Conservation (phyloP, 208 protist genomes). For the Leishmania tarentolae region DNA sequence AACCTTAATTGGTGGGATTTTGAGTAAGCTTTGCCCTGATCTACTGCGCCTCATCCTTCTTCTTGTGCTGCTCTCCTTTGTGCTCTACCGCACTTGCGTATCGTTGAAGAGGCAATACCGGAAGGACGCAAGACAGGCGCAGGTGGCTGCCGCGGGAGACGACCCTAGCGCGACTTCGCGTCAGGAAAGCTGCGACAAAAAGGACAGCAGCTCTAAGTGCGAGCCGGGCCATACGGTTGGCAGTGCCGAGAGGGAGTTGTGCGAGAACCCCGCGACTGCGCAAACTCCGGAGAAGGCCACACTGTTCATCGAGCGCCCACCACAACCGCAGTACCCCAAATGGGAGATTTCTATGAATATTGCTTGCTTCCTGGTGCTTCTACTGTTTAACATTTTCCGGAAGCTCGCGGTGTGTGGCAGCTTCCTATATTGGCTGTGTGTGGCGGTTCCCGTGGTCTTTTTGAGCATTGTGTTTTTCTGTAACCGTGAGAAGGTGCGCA, state of each 20-base stretch:
- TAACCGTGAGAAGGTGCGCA: slow-evolving; percentile 38
- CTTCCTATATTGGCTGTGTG: slow-evolving; percentile 52
- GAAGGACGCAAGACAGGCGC: slow-evolving; percentile 20
- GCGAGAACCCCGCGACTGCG: background rate
- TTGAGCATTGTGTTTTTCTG: slow-evolving; percentile 45
- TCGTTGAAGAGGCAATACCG: slow-evolving; percentile 70
- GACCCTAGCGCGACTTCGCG: slow-evolving; percentile 1
- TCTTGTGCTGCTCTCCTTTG: slow-evolving; percentile 60
- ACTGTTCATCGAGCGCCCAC: background rate
- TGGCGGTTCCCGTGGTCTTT: slow-evolving; percentile 39
- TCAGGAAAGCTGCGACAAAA: slow-evolving; percentile 14
- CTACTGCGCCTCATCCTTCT: slow-evolving; percentile 76
- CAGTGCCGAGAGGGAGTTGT: slow-evolving; percentile 1
- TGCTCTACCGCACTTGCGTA: slow-evolving; percentile 62
- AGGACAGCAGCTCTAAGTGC: background rate
- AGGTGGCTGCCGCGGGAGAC: slow-evolving; percentile 28
- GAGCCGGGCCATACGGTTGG: slow-evolving; percentile 19
- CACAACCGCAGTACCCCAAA: slow-evolving; percentile 59
- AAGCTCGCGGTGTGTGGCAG: slow-evolving; percentile 44
- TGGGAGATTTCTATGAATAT: slow-evolving; percentile 59
- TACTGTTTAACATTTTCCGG: slow-evolving; percentile 70
- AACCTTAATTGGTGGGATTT: slow-evolving; percentile 68
- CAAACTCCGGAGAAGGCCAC: slow-evolving; percentile 6
- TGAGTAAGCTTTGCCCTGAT: slow-evolving; percentile 82
- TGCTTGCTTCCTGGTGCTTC: slow-evolving; percentile 58